Percentiles rank a stretch among this genome's conserved stretches.
These are phyloP conservation scores for Hymenoscyphus fraxineus DNA, from an alignment of 2,329 filamentous ascomycete species.

Conservation along the genomic window DNA sequence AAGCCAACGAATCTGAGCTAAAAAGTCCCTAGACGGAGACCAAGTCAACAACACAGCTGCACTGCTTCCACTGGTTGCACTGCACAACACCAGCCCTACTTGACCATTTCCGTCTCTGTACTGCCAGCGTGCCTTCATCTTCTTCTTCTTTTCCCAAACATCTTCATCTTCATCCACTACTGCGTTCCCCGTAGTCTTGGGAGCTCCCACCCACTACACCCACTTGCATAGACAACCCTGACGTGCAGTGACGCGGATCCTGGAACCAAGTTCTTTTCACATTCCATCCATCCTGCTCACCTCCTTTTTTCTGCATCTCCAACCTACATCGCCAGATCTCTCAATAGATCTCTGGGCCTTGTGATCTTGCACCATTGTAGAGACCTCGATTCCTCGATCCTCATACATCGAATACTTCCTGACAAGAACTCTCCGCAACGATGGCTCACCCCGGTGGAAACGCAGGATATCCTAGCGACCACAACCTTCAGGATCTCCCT, in stretches of 20 bases:
- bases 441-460: slow-evolving; percentile 62
- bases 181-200: background rate
- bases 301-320: background rate
- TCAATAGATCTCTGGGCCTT: background rate
- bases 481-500: slow-evolving; percentile 65
- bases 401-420: background rate
- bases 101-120: background rate
- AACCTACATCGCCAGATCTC: background rate
- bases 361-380: background rate
- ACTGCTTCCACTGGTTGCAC: background rate
- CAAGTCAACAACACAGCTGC: background rate
- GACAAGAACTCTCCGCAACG: slow-evolving; percentile 25
- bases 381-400: background rate
- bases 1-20: slow-evolving; percentile 1
- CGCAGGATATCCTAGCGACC: slow-evolving; percentile 52
- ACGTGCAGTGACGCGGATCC: slow-evolving; percentile 4
- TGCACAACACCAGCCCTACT: too few species aligned
- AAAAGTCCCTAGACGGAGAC: background rate
- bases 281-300: background rate
- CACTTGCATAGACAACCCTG: slow-evolving; percentile 1
- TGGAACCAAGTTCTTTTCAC: background rate
- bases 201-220: background rate
- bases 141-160: background rate
- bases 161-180: background rate
- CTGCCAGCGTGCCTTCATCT: background rate